A percentile compares a stretch with the other conserved stretches of the same genome.
phyloP scores from a whole-genome alignment of 2,329 filamentous ascomycete genomes.

The Aspergillus fijiensis region DNA sequence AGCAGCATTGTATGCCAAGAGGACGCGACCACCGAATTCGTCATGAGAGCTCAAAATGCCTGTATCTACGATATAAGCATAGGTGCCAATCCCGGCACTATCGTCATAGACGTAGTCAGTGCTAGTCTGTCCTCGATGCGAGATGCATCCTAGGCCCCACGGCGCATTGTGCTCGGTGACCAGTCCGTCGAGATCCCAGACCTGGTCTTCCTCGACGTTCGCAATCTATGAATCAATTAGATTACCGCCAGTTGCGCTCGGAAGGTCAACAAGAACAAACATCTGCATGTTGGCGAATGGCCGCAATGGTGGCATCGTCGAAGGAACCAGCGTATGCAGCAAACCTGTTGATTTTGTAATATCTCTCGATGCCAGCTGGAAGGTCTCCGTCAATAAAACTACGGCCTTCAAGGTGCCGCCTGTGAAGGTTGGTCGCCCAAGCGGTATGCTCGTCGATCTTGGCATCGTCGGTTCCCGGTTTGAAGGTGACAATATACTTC shows the following conservation, averaged over 20 bases:
- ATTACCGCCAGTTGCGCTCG: background rate
- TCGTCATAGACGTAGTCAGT: constrained; percentile 38
- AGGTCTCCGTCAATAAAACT: constrained; percentile 15
- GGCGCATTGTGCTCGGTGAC: constrained; percentile 28
- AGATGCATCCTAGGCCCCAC: constrained; percentile 40
- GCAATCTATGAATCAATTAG: constrained; percentile 23
- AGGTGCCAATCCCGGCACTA: constrained; percentile 36
- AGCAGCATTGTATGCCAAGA: constrained; percentile 35
- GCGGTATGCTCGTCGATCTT: constrained; percentile 21
- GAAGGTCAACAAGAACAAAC: constrained; percentile 23
- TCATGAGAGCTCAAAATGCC: constrained; percentile 36
- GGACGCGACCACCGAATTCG: constrained; percentile 41
- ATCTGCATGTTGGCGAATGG: constrained; percentile 40
- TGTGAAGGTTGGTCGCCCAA: constrained; percentile 24
- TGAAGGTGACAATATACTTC: constrained; percentile 28
- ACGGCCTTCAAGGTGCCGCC: constrained; percentile 20
- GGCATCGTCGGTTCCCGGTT: constrained; percentile 18
- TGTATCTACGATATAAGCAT: constrained; percentile 42
- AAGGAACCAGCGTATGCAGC: constrained; percentile 47
- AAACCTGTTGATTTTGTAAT: constrained; percentile 45
- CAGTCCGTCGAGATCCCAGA: constrained; percentile 21
- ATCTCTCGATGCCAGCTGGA: constrained; percentile 40
- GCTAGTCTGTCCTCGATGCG: constrained; percentile 22
- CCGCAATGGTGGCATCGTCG: constrained; percentile 43
- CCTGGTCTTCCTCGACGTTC: constrained; percentile 26